Base-by-base conservation (phyloP, 2,329 filamentous ascomycete genomes). In the Arthrobotrys conoides region DNA sequence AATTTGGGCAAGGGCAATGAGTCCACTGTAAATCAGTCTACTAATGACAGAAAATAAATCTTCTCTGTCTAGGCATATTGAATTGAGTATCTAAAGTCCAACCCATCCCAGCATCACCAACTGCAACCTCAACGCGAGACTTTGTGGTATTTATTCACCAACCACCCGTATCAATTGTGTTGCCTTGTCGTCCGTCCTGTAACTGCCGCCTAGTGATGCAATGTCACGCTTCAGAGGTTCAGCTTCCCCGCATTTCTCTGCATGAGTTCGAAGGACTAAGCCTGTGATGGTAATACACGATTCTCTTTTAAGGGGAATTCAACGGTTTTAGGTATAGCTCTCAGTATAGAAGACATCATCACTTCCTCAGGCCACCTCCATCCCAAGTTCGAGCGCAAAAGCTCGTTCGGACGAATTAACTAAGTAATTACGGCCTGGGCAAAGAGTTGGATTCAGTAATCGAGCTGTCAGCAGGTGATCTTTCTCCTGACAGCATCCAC, bases 131-230 rank as follows among this genome's bases (percentile, higher is more conserved):
- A 53, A 65, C 46, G 20, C 67, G 41, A 64, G 55, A 53, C 69
- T 14, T 59, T 73, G 70, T 73, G 61, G 70, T 73, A 73, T 73
- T 73, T 73, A n/a, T 49, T 63, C 20, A 51, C 48, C 68, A 20
- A 20, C 27, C 24, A 64, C n/a, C 14, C 10, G 2, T 30, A 30
- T 30, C 27, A 36, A 24, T 66, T 73, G 70, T 73, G 70, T 73
- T 72, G 69, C 59, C 41, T 30, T 24, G 57, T 27, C 14, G 57
- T 61, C 36, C 57, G 14, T 3, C 33, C 55, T 38, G 55, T 9
- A 38, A 41, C n/a, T 61, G 57, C 57, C 14, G 57, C 36, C 57
- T 44, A 20, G 33, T 44, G 57, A 61, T 61, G 57, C 57, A 27
- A 61, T 61, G 57, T 61, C 57, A 61, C 36, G 12, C 44, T 20